Evolutionary conservation across 441 rosid species (phyloP).

Genomic region (Aleurites moluccanus): DNA sequence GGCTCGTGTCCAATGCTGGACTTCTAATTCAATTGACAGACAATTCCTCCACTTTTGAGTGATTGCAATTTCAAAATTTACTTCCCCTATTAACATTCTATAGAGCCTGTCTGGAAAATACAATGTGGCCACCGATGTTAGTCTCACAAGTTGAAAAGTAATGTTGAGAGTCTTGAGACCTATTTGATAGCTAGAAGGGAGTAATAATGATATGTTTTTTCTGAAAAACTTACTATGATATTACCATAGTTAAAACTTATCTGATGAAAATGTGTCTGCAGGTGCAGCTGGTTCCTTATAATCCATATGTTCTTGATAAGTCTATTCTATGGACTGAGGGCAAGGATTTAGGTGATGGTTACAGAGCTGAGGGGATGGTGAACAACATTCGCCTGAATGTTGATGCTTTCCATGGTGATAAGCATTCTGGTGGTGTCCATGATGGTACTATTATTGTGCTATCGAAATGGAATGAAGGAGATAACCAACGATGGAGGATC

Average conservation of each 20-base stretch:
- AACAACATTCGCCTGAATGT: constrained; percentile 63
- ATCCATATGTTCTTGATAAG: constrained; percentile 54
- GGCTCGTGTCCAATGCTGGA: not conserved
- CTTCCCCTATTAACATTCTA: not conserved
- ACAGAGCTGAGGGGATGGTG: constrained; percentile 68
- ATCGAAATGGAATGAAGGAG: constrained; percentile 82
- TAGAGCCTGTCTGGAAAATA: not conserved
- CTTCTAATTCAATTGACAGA: not conserved
- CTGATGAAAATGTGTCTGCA: constrained; percentile 29
- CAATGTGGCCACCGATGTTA: not conserved
- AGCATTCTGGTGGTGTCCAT: constrained; percentile 64
- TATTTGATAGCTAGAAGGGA: not conserved
- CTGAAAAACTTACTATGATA: not conserved
- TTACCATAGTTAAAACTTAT: not conserved
- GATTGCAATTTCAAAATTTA: not conserved
- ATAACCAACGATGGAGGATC: constrained; percentile 84
- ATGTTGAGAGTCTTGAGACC: no score
- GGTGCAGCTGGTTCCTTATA: constrained; percentile 71
- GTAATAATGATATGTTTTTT: not conserved
- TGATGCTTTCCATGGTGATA: constrained; percentile 81
- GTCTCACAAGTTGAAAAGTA: not conserved
- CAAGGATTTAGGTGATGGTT: constrained; percentile 64
- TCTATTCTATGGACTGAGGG: constrained; percentile 79
- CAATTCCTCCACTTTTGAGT: not conserved
- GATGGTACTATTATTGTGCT: constrained; percentile 75